These are phyloP conservation scores for Naganishia friedmannii DNA, from an alignment of 768 basidiomycete genomes.

Conservation along the genomic window DNA sequence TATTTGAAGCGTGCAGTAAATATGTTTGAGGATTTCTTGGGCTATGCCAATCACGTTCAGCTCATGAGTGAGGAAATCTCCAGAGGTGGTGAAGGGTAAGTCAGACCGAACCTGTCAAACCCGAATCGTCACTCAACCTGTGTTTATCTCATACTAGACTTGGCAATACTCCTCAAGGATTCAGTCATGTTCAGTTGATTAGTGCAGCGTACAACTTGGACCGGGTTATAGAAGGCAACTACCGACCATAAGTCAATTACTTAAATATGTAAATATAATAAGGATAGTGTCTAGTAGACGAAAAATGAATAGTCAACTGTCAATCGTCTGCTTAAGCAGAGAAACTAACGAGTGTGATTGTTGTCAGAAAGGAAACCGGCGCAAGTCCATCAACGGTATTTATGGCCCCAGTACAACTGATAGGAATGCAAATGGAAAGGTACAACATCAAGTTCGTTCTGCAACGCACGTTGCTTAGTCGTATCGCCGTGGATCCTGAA, in stretches of 20 bases:
- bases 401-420: slow-evolving; percentile 10
- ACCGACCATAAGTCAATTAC: slow-evolving; percentile 3
- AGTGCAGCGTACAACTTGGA: slow-evolving; percentile 50
- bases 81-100: slow-evolving; percentile 70
- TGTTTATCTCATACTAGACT: slow-evolving; percentile 25
- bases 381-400: not conserved
- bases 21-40: slow-evolving; percentile 42
- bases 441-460: not conserved
- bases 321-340: not conserved
- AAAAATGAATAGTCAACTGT: not conserved
- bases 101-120: slow-evolving; percentile 26
- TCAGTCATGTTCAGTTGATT: slow-evolving; percentile 50
- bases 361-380: not conserved
- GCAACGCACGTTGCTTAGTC: not conserved
- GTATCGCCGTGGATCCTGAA: slow-evolving; percentile 15
- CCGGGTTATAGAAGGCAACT: slow-evolving; percentile 33
- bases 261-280: not conserved
- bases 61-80: slow-evolving; percentile 66
- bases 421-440: not conserved
- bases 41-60: slow-evolving; percentile 72
- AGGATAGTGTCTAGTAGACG: not conserved
- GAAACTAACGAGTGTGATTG: not conserved
- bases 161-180: slow-evolving; percentile 52
- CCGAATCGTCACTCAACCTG: slow-evolving; percentile 2
- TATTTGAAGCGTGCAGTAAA: slow-evolving; percentile 67